Evolutionary conservation across 306 rosid species (phyloP).

Genomic region (Dalbergia cultrata): DNA sequence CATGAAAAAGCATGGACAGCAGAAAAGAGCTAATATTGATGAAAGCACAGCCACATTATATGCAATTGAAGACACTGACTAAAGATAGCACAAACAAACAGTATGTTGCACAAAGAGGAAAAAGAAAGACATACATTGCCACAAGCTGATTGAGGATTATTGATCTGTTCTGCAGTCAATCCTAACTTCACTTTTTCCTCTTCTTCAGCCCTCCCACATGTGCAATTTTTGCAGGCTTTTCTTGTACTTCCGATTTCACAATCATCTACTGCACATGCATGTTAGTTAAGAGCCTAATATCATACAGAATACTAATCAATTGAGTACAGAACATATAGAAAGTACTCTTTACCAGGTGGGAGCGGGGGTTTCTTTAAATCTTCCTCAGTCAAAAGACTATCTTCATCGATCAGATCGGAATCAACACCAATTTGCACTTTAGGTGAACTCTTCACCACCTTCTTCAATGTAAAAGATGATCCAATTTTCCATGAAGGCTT

Average conservation of each 20-base stretch:
- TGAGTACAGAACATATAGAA: constrained; percentile 36
- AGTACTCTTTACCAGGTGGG: constrained; percentile 61
- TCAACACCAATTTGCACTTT: constrained; percentile 77
- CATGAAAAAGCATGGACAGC: constrained; percentile 14
- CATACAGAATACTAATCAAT: constrained; percentile 12
- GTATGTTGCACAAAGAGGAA: not conserved
- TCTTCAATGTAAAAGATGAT: constrained; percentile 75
- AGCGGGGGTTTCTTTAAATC: constrained; percentile 83
- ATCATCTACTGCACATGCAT: constrained; percentile 66
- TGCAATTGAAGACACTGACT: not conserved
- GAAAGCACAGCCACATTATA: constrained; percentile 3
- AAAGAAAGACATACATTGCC: constrained; percentile 71
- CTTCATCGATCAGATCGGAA: constrained; percentile 91
- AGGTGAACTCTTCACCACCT: constrained; percentile 61
- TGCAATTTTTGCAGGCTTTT: constrained; percentile 96
- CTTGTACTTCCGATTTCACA: constrained; percentile 88
- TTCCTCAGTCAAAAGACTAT: constrained; percentile 86
- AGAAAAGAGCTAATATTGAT: constrained; percentile 7
- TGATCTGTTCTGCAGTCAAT: constrained; percentile 72
- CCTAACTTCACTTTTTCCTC: constrained; percentile 88
- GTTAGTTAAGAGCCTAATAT: constrained; percentile 21
- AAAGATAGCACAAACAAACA: not conserved
- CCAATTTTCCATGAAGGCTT: constrained; percentile 87
- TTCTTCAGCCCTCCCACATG: constrained; percentile 92
- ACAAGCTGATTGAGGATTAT: constrained; percentile 92